Conservation (phyloP, 805 yeast genomes). For the Yamadazyma scolyti region DNA sequence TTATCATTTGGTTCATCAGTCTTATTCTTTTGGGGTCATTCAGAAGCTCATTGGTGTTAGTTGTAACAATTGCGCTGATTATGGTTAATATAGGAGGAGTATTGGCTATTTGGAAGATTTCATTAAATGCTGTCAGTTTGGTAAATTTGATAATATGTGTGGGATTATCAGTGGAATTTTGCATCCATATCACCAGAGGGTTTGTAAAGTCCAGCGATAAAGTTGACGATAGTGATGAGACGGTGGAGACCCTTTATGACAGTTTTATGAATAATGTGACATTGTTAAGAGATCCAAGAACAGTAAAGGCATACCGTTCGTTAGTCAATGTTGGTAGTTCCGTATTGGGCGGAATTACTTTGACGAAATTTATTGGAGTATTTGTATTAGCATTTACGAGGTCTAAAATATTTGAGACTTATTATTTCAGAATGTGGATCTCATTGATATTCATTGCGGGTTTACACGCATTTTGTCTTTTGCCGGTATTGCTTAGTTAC, state of each 20-base stretch:
- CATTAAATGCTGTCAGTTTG: slow-evolving; percentile 83
- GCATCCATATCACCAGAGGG: slow-evolving; percentile 81
- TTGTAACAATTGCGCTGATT: slow-evolving; percentile 58
- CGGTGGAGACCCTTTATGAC: slow-evolving; percentile 8
- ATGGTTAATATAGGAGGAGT: slow-evolving; percentile 74
- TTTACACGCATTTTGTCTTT: slow-evolving; percentile 69
- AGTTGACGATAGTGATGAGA: slow-evolving; percentile 5
- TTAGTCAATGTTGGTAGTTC: slow-evolving; percentile 82
- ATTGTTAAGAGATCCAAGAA: slow-evolving; percentile 5
- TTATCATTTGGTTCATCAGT: slow-evolving; percentile 51
- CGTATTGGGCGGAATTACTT: slow-evolving; percentile 84
- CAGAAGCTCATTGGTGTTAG: slow-evolving; percentile 53
- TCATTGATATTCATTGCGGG: slow-evolving; percentile 74
- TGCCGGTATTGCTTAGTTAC: slow-evolving; percentile 69
- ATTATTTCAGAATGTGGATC: slow-evolving; percentile 94
- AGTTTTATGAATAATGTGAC: slow-evolving; percentile 8
- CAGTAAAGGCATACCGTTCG: slow-evolving; percentile 49
- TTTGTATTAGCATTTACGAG: slow-evolving; percentile 80
- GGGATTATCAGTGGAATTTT: slow-evolving; percentile 92
- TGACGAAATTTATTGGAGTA: slow-evolving; percentile 88
- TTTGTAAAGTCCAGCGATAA: slow-evolving; percentile 39
- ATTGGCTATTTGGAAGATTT: slow-evolving; percentile 70
- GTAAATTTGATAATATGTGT: slow-evolving; percentile 90
- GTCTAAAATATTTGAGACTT: slow-evolving; percentile 84
- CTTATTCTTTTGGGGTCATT: slow-evolving; percentile 63